Base-by-base conservation (phyloP, 345 rosid species). In the Corchorus capsularis region DNA sequence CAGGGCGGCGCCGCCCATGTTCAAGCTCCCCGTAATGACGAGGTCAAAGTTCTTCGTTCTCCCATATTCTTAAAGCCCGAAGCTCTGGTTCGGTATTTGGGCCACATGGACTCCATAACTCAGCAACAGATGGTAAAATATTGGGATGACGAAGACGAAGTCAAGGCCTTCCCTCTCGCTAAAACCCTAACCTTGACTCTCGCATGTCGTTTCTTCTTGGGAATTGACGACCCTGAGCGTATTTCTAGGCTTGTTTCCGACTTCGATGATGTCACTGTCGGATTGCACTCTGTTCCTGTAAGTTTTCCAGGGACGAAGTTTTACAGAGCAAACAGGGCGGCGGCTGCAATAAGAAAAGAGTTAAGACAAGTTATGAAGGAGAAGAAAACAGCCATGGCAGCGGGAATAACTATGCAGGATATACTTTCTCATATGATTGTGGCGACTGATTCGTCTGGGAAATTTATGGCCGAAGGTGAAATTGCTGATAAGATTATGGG, bases 401-500 rank as follows among this genome's bases (percentile, higher is more conserved):
- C 14, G 83, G 92, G 65, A 45, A 20, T 57, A 0, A 8, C 62
- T 1, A 57, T 34, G 71, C 82, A 73, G 27, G 86, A 83, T 53
- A 80, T 83, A 57, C 56, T 83, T 79, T 65, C 81, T 47, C 83
- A 77, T 19, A 83, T 83, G 83, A 64, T 83, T 19, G 70, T 60
- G 34, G 77, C 83, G 39, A 41, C 69, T 6, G 81, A 80, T 34
- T 77, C 78, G 17, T 54, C 64, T 14, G 86, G 86, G 2, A 83
- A 82, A 54, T 45, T 63, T 79, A 86, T 82, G 89, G 63, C 87
- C 7, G 89, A 86, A 79, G 82, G 82, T 9, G 90, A 89, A 76
- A 85, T 89, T 20, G 81, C 89, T 2, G 90, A 80, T 69, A 86
- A 86, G 73, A 78, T 86, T 22, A 85, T 89, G 90, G 90, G 92